A percentile compares a stretch with the other conserved stretches of the same genome.
phyloP scores from a whole-genome alignment of 1,139 yeast genomes.

The Geotrichum fermentans region DNA sequence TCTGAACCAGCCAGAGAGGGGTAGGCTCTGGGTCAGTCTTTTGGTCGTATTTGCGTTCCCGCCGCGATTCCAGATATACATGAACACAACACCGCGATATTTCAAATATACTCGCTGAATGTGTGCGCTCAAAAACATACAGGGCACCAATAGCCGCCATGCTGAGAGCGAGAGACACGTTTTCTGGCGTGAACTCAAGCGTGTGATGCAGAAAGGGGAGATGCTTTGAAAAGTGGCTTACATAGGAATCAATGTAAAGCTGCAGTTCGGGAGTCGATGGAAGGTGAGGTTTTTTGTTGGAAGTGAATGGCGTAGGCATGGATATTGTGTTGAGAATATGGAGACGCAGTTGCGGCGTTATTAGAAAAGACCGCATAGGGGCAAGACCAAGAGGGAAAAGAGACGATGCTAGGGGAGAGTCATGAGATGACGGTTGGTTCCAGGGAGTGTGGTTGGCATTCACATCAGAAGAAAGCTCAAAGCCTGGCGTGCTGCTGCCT shows the following conservation, averaged over 20 bases:
- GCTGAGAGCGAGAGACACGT: constrained; percentile 70
- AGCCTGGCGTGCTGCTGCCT: too few relatives aligned
- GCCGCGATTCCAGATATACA: constrained; percentile 61
- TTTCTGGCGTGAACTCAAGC: constrained; percentile 54
- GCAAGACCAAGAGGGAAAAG: background rate
- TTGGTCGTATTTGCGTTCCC: constrained; percentile 35
- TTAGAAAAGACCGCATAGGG: constrained; percentile 27
- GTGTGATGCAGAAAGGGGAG: constrained; percentile 80
- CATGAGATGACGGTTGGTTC: background rate
- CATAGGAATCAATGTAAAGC: constrained; percentile 64
- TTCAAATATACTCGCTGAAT: constrained; percentile 71
- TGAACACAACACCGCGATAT: constrained; percentile 75
- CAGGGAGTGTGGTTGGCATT: background rate
- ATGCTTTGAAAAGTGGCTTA: constrained; percentile 69
- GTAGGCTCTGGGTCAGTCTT: constrained; percentile 44
- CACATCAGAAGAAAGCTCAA: background rate
- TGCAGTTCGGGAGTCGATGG: constrained; percentile 74
- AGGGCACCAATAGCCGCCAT: constrained; percentile 89
- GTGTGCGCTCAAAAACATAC: constrained; percentile 73
- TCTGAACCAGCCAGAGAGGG: constrained; percentile 86
- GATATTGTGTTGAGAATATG: constrained; percentile 52
- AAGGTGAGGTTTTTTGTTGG: constrained; percentile 47
- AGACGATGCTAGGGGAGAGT: background rate
- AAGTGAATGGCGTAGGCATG: constrained; percentile 57
- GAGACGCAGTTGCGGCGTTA: constrained; percentile 67